A percentile compares a stretch with the other conserved stretches of the same genome.
phyloP scores from a whole-genome alignment of 768 basidiomycete species.

The Tylopilus sp. region DNA sequence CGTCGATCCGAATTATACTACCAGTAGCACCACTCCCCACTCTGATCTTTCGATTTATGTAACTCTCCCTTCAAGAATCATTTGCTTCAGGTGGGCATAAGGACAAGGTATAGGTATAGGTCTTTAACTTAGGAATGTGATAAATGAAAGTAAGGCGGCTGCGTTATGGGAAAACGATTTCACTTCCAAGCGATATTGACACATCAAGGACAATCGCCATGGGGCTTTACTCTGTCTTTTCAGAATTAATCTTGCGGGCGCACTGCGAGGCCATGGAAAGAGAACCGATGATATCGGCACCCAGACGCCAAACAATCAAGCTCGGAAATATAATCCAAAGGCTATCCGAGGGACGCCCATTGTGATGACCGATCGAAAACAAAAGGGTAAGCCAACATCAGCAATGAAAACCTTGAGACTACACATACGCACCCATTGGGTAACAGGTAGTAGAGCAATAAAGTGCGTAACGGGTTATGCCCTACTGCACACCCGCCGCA shows the following conservation, averaged over 20 bases:
- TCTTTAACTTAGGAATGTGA: no score
- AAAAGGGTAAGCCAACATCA: slow-evolving; percentile 5
- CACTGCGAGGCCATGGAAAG: slow-evolving; percentile 33
- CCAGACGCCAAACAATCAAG: slow-evolving; percentile 56
- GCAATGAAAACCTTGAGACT: background rate
- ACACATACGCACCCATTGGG: slow-evolving; percentile 74
- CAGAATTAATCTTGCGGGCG: slow-evolving; percentile 26
- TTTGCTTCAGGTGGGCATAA: no score
- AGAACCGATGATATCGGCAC: slow-evolving; percentile 54
- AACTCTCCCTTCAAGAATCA: no score
- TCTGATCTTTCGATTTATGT: no score
- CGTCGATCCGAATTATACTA: no score
- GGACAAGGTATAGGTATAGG: no score
- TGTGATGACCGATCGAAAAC: background rate
- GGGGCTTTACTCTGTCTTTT: slow-evolving; percentile 28
- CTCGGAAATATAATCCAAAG: slow-evolving; percentile 76
- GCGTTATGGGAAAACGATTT: no score
- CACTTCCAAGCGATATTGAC: no score
- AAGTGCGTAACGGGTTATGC: slow-evolving; percentile 56
- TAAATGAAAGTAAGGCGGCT: no score
- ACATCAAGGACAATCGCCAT: no score
- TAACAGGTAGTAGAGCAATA: slow-evolving; percentile 64
- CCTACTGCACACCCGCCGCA: slow-evolving; percentile 71
- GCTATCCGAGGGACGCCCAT: slow-evolving; percentile 33
- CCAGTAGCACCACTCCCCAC: no score